Conservation (phyloP, 2,329 filamentous ascomycete genomes). For the Ophidiomyces ophidiicola region DNA sequence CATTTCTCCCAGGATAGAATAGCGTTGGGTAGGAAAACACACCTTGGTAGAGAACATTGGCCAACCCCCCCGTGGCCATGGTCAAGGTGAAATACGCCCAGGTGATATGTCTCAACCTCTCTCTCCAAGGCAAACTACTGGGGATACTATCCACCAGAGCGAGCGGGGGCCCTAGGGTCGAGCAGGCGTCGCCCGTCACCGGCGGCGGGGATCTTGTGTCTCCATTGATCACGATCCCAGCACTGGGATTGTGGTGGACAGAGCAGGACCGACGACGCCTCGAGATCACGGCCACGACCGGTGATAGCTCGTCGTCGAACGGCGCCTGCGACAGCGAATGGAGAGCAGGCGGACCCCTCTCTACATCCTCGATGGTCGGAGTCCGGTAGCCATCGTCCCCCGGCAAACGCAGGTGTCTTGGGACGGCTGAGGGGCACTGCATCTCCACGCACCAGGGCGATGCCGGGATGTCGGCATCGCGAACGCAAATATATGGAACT, state of each 20-base stretch:
- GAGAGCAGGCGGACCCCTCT: slow-evolving; percentile 16
- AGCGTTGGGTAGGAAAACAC: slow-evolving; percentile 25
- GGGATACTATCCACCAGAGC: slow-evolving; percentile 15
- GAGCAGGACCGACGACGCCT: slow-evolving; percentile 8
- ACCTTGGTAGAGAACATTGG: slow-evolving; percentile 49
- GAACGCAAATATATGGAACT: background rate
- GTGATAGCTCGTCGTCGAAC: slow-evolving; percentile 4
- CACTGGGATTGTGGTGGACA: slow-evolving; percentile 1
- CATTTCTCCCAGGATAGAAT: slow-evolving; percentile 37
- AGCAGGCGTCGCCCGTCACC: slow-evolving; percentile 4
- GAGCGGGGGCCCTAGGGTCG: slow-evolving; percentile 15
- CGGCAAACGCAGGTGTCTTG: slow-evolving; percentile 27
- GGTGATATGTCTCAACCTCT: slow-evolving; percentile 50
- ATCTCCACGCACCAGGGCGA: slow-evolving; percentile 2
- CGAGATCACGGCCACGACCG: slow-evolving; percentile 9
- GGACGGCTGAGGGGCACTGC: slow-evolving; percentile 11
- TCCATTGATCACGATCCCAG: background rate
- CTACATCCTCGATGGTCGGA: slow-evolving; percentile 35
- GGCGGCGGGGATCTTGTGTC: background rate
- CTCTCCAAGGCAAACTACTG: slow-evolving; percentile 35
- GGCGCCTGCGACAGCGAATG: slow-evolving; percentile 12
- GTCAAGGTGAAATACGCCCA: slow-evolving; percentile 72
- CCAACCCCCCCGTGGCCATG: slow-evolving; percentile 50
- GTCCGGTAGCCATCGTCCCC: slow-evolving; percentile 36
- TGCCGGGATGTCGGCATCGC: slow-evolving; percentile 1